Conservation (phyloP, 2,329 filamentous ascomycete species). For the Fusarium graminum region DNA sequence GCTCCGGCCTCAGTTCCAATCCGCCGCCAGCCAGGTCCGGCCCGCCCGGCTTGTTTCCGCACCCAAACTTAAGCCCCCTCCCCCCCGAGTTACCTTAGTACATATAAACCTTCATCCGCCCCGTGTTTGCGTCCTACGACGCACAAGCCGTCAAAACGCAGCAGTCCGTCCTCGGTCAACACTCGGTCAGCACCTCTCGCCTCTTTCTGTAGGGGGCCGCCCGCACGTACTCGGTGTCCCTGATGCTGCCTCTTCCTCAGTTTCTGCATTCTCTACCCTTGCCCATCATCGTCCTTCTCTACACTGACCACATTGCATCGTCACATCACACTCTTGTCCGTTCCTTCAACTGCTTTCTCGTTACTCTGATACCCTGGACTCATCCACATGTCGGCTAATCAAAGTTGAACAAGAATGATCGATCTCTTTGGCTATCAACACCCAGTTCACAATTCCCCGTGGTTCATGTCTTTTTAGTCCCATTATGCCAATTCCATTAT, state of each 20-base stretch:
- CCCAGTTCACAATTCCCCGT: not conserved
- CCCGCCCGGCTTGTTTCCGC: constrained; percentile 34
- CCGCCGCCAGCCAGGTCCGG: constrained; percentile 38
- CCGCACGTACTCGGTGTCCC: constrained; percentile 7
- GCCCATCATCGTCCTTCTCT: constrained; percentile 16
- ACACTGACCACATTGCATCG: constrained; percentile 2
- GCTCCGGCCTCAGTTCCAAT: constrained; percentile 2
- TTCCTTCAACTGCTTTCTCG: not conserved
- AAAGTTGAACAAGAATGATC: constrained; percentile 20
- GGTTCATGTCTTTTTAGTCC: constrained; percentile 4
- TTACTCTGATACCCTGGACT: constrained; percentile 16
- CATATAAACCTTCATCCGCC: constrained; percentile 41
- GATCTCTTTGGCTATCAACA: constrained; percentile 34
- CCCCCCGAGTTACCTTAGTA: constrained; percentile 1
- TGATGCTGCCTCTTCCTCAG: not conserved
- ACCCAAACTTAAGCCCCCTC: constrained; percentile 6
- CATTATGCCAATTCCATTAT: constrained; percentile 12
- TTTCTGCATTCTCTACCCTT: not conserved
- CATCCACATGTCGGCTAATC: constrained; percentile 7
- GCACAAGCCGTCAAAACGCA: constrained; percentile 35
- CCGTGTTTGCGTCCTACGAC: constrained; percentile 21
- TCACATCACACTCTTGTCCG: constrained; percentile 1
- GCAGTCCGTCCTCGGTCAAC: constrained; percentile 25
- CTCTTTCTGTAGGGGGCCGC: constrained; percentile 37
- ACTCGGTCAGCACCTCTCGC: constrained; percentile 40